Evolutionary conservation across 2,329 filamentous ascomycete species (phyloP).

Genomic region (Nannizzia gypsea): DNA sequence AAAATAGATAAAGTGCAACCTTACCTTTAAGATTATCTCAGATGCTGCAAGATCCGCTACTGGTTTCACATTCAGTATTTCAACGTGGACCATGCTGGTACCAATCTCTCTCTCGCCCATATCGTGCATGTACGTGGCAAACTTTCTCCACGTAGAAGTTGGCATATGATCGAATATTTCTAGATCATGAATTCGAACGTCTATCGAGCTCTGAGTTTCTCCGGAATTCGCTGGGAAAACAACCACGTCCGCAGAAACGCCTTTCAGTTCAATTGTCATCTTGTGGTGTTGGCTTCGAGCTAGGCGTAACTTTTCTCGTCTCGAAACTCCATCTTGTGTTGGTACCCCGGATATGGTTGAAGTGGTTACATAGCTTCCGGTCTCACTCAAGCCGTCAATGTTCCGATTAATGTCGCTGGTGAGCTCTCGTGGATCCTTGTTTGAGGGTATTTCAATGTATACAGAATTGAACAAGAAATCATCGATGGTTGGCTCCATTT

Average conservation of each 20-base stretch:
- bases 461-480: slow-evolving; percentile 98
- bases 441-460: slow-evolving; percentile 84
- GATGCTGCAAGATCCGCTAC: slow-evolving; percentile 73
- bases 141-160: slow-evolving; percentile 96
- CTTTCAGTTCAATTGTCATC: slow-evolving; percentile 84
- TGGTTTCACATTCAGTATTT: slow-evolving; percentile 78
- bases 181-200: slow-evolving; percentile 68
- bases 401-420: slow-evolving; percentile 75
- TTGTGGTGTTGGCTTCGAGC: slow-evolving; percentile 84
- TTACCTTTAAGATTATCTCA: slow-evolving; percentile 69
- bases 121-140: slow-evolving; percentile 84
- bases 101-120: slow-evolving; percentile 75
- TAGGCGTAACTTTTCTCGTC: slow-evolving; percentile 55
- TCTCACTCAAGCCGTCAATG: slow-evolving; percentile 80
- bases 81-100: slow-evolving; percentile 79
- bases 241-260: slow-evolving; percentile 70
- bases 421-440: slow-evolving; percentile 71
- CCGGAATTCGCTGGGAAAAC: slow-evolving; percentile 63
- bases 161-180: slow-evolving; percentile 91
- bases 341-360: slow-evolving; percentile 39
- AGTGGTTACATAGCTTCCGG: slow-evolving; percentile 72
- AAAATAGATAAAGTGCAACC: slow-evolving; percentile 8
- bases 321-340: slow-evolving; percentile 24
- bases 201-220: slow-evolving; percentile 78
- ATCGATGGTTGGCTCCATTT: slow-evolving; percentile 76